Evolutionary conservation across 306 rosid species (phyloP).

Genomic region (Geum urbanum): DNA sequence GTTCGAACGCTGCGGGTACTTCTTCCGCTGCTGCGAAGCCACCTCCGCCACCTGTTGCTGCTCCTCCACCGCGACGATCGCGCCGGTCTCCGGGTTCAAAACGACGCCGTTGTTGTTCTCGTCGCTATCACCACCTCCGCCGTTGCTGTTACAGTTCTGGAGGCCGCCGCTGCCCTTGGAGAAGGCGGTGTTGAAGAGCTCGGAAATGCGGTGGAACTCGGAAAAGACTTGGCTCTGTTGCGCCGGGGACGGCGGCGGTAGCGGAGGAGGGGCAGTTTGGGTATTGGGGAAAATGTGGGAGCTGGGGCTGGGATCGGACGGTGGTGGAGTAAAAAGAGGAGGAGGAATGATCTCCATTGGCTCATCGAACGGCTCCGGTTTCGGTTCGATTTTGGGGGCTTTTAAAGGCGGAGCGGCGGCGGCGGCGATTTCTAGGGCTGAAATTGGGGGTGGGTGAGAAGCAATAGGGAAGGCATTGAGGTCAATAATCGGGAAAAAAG

Average conservation of each 20-base stretch:
- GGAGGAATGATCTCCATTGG: constrained; percentile 21
- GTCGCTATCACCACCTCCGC: background rate
- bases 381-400: constrained; percentile 59
- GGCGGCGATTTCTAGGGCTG: constrained; percentile 10
- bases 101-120: constrained; percentile 11
- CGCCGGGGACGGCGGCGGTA: constrained; percentile 26
- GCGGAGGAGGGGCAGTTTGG: constrained; percentile 20
- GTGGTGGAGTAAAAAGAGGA: constrained; percentile 9
- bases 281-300: constrained; percentile 23
- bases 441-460: constrained; percentile 39
- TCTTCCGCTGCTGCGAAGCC: constrained; percentile 19
- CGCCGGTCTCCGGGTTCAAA: constrained; percentile 45
- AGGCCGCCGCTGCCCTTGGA: constrained; percentile 11
- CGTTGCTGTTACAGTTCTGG: constrained; percentile 26
- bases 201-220: constrained; percentile 55
- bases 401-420: constrained; percentile 14
- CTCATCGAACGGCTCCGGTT: constrained; percentile 65
- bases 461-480: constrained; percentile 43
- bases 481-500: constrained; percentile 48
- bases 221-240: constrained; percentile 34
- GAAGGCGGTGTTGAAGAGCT: constrained; percentile 55
- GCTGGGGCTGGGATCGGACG: constrained; percentile 25
- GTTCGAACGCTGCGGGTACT: constrained; percentile 33
- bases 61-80: constrained; percentile 57
- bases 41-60: constrained; percentile 24